Conservation (phyloP, 2,329 filamentous ascomycete genomes). For the Ophiognomonia clavigignenti-juglandacearum region DNA sequence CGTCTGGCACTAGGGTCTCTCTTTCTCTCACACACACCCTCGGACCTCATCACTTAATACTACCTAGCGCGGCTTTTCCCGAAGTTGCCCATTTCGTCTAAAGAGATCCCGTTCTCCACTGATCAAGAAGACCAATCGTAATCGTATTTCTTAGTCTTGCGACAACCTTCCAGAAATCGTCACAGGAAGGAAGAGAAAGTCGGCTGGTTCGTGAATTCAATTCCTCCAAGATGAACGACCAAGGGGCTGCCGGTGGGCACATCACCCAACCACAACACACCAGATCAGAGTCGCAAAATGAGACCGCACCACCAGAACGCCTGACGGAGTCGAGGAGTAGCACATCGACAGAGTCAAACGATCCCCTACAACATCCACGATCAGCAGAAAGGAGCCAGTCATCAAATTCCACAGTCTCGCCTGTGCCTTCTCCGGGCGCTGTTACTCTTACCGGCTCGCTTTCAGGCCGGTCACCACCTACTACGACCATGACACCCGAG, state of each 20-base stretch:
- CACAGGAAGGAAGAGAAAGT: constrained; percentile 1
- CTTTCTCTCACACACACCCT: too few relatives aligned
- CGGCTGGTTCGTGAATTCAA: constrained; percentile 2
- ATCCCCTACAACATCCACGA: constrained; percentile 14
- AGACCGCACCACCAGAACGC: constrained; percentile 36
- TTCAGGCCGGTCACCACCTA: neutral
- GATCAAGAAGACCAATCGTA: neutral
- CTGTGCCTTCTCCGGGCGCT: constrained; percentile 21
- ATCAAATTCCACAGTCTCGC: constrained; percentile 30
- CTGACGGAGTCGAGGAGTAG: constrained; percentile 31
- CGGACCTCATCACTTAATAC: too few relatives aligned
- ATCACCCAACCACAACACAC: constrained; percentile 31
- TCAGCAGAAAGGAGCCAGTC: constrained; percentile 19
- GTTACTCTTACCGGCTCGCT: neutral
- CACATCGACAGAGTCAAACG: constrained; percentile 13
- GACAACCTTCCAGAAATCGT: neutral
- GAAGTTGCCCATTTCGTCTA: neutral
- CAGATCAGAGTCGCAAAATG: constrained; percentile 38
- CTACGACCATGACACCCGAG: constrained; percentile 7
- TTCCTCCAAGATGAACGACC: constrained; percentile 36
- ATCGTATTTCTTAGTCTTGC: too few relatives aligned
- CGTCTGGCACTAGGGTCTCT: too few relatives aligned
- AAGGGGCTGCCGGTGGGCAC: constrained; percentile 38
- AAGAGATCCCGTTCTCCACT: constrained; percentile 1
- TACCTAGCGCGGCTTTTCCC: constrained; percentile 1